Evolutionary conservation across 768 basidiomycete genomes (phyloP).

Genomic region (Rhizopogon salebrosus): DNA sequence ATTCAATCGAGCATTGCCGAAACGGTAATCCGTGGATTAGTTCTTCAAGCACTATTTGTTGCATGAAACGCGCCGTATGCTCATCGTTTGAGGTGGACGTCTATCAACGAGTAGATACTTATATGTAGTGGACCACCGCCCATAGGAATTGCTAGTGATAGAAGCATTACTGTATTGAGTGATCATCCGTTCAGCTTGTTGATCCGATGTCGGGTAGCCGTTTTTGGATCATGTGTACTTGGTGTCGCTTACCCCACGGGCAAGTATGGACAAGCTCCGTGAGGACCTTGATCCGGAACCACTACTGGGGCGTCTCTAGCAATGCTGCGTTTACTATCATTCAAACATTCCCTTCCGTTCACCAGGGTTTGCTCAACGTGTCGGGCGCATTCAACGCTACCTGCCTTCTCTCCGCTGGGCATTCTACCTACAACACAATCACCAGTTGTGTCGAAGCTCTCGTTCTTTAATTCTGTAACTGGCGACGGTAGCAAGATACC

Average conservation of each 20-base stretch:
- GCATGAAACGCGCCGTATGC: too few species aligned
- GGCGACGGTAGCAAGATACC: conserved; percentile 63
- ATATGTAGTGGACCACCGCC: too few species aligned
- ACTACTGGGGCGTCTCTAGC: not conserved
- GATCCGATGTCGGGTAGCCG: not conserved
- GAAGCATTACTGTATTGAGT: too few species aligned
- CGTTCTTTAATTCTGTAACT: conserved; percentile 79
- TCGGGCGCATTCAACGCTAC: conserved; percentile 11
- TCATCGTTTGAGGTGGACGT: too few species aligned
- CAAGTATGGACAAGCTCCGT: not conserved
- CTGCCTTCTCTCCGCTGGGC: conserved; percentile 9
- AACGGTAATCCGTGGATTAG: not conserved
- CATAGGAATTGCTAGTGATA: too few species aligned
- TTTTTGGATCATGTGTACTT: not conserved
- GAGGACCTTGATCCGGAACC: not conserved
- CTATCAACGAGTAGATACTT: too few species aligned
- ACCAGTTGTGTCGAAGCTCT: conserved; percentile 61
- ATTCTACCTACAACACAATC: conserved; percentile 43
- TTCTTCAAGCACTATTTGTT: not conserved
- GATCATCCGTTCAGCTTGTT: too few species aligned
- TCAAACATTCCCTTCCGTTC: not conserved
- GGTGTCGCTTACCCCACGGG: not conserved
- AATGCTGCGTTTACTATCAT: conserved; percentile 11
- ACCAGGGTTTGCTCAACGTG: conserved; percentile 3
- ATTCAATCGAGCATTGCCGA: not conserved